Percentiles rank a stretch among this genome's conserved stretches.
These are phyloP conservation scores for Rhizopogon vulgaris DNA, from an alignment of 768 basidiomycete species.

Conservation along the genomic window DNA sequence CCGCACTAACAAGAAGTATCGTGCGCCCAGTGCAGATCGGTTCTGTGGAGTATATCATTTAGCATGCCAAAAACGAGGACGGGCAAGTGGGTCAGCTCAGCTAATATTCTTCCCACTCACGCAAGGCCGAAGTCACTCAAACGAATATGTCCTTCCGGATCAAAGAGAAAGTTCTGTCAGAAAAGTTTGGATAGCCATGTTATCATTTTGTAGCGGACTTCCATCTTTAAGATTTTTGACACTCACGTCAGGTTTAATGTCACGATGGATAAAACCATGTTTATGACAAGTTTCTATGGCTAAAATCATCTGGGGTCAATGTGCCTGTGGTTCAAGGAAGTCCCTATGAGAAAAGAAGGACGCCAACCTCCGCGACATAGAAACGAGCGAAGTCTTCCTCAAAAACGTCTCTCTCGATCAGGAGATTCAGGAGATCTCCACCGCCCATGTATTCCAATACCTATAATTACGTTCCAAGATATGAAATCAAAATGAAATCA, in stretches of 20 bases:
- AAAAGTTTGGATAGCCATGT: constrained; percentile 17
- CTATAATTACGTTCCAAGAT: constrained; percentile 34
- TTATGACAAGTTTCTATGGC: constrained; percentile 91
- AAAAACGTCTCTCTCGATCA: constrained; percentile 89
- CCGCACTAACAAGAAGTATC: constrained; percentile 73
- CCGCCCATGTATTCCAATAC: constrained; percentile 95
- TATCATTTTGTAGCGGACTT: constrained; percentile 19
- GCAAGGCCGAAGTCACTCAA: constrained; percentile 95
- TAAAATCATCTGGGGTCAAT: constrained; percentile 73
- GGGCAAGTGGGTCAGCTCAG: constrained; percentile 14
- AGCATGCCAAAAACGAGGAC: constrained; percentile 9
- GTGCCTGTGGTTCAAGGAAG: constrained; percentile 15
- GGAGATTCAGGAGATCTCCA: constrained; percentile 90
- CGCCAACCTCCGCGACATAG: constrained; percentile 84
- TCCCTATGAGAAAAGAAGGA: constrained; percentile 15
- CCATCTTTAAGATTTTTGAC: constrained; percentile 19
- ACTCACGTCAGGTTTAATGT: constrained; percentile 91
- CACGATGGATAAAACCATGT: constrained; percentile 95
- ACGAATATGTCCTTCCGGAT: constrained; percentile 88
- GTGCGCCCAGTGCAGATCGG: constrained; percentile 95
- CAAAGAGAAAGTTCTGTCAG: constrained; percentile 88
- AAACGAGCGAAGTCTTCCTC: constrained; percentile 89
- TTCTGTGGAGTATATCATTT: constrained; percentile 38
- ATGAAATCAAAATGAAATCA: constrained; percentile 58
- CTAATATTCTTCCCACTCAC: constrained; percentile 44